Percentiles rank a stretch among this genome's conserved stretches.
Conservation (phyloP, 495 filamentous ascomycete species). For the Tricharina praecox region DNA sequence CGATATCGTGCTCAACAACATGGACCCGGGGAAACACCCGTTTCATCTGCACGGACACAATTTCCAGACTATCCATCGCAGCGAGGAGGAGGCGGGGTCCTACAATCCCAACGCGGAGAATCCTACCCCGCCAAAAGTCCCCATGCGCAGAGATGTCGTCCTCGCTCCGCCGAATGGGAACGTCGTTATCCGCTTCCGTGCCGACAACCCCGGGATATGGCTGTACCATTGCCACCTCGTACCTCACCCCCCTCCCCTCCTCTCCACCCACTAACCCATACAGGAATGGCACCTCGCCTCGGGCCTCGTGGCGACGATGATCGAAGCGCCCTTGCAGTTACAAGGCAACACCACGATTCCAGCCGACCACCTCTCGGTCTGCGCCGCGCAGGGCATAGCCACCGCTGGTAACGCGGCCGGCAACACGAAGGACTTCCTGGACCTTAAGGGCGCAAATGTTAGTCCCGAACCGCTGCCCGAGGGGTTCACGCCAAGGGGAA, state of each 20-base stretch:
- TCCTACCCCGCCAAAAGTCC: conserved; percentile 30
- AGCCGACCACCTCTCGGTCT: conserved; percentile 43
- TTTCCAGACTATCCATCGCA: conserved; percentile 50
- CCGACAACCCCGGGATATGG: conserved; percentile 59
- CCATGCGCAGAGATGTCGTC: conserved; percentile 38
- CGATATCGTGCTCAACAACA: conserved; percentile 68
- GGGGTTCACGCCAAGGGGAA: conserved; percentile 57
- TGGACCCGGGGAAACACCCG: conserved; percentile 55
- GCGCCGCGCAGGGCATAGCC: conserved; percentile 33
- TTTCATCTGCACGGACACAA: conserved; percentile 82
- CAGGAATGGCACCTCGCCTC: conserved; percentile 43
- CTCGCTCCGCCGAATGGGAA: conserved; percentile 33
- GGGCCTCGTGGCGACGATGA: conserved; percentile 43
- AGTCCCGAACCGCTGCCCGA: conserved; percentile 41
- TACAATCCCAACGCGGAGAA: conserved; percentile 32
- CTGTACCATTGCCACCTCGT: conserved; percentile 41
- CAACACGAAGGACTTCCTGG: conserved; percentile 44
- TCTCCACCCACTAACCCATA: not conserved
- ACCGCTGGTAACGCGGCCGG: conserved; percentile 58
- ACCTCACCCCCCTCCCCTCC: not conserved
- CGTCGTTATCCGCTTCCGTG: conserved; percentile 50
- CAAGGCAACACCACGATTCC: conserved; percentile 45
- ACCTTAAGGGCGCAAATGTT: conserved; percentile 45
- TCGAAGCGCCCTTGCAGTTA: conserved; percentile 42
- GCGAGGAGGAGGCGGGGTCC: conserved; percentile 34